phyloP scores from a whole-genome alignment of 345 rosid genomes.

The Geranium brycei region DNA sequence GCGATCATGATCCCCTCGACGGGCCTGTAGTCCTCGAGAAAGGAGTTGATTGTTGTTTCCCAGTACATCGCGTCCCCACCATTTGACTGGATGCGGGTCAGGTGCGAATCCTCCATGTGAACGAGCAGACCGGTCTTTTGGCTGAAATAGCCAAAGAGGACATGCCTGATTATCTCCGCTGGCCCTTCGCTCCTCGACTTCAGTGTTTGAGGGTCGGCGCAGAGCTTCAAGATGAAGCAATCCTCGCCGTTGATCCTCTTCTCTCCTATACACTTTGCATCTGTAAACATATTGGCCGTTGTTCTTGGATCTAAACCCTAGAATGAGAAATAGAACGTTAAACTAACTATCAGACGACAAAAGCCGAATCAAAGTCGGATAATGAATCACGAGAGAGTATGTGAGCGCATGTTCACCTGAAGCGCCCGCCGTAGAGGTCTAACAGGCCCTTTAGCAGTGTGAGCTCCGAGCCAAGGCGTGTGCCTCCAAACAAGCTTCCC shows the following conservation, averaged over 20 bases:
- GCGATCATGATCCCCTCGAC: slow-evolving; percentile 46
- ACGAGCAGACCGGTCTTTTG: slow-evolving; percentile 32
- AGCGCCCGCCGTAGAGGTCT: slow-evolving; percentile 37
- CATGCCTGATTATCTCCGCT: slow-evolving; percentile 22
- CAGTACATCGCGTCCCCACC: slow-evolving; percentile 35
- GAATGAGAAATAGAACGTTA: background rate
- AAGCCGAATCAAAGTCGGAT: too few relatives aligned
- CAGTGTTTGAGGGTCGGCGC: slow-evolving; percentile 18
- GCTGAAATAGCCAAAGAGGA: slow-evolving; percentile 26
- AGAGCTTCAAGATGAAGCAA: slow-evolving; percentile 27
- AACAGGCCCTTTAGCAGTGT: slow-evolving; percentile 24
- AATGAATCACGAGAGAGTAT: too few relatives aligned
- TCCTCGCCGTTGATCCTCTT: slow-evolving; percentile 22
- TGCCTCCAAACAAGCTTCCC: slow-evolving; percentile 41
- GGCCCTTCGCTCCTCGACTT: slow-evolving; percentile 25
- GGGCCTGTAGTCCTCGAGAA: slow-evolving; percentile 31
- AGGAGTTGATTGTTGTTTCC: slow-evolving; percentile 40
- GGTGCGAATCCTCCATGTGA: slow-evolving; percentile 40
- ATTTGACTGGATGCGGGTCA: slow-evolving; percentile 32
- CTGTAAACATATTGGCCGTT: slow-evolving; percentile 20
- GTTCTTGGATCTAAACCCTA: slow-evolving; percentile 33
- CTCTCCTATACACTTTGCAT: slow-evolving; percentile 24
- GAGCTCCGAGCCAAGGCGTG: slow-evolving; percentile 40
- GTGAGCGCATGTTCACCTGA: slow-evolving; percentile 15
- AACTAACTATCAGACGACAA: too few relatives aligned